Conservation (phyloP, 2,329 filamentous ascomycete species). For the Colletotrichum siamense region DNA sequence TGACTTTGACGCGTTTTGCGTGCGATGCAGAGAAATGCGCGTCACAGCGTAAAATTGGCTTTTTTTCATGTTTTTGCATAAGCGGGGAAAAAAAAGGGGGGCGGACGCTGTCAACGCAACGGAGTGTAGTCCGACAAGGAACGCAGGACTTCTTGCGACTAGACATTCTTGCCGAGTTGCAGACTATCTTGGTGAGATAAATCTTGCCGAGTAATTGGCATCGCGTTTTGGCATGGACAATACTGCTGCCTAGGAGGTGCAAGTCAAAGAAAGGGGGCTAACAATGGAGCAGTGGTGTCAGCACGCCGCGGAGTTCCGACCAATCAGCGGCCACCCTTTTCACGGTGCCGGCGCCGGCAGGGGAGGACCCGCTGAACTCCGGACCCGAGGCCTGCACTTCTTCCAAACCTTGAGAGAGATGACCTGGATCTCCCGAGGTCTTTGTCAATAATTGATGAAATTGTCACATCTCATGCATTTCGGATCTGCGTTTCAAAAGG, state of each 20-base stretch:
- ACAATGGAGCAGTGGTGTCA: neutral
- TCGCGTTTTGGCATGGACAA: too few relatives aligned
- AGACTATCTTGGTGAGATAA: too few relatives aligned
- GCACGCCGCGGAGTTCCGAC: neutral
- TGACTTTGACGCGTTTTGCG: too few relatives aligned
- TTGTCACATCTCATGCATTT: neutral
- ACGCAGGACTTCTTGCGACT: slow-evolving; percentile 27
- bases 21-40: too few relatives aligned
- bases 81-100: too few relatives aligned
- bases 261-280: neutral
- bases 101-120: too few relatives aligned
- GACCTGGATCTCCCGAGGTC: neutral
- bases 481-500: neutral
- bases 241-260: neutral
- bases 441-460: accelerated
- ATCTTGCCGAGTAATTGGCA: too few relatives aligned
- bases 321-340: neutral
- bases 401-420: neutral
- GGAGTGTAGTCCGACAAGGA: slow-evolving; percentile 26
- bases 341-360: neutral
- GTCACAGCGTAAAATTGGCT: too few relatives aligned
- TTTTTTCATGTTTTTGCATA: too few relatives aligned
- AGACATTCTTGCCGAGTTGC: too few relatives aligned
- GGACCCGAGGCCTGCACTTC: neutral
- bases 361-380: neutral